A percentile compares a stretch with the other conserved stretches of the same genome.
Conservation (phyloP, 805 yeast genomes). For the Saturnispora gosingensis region DNA sequence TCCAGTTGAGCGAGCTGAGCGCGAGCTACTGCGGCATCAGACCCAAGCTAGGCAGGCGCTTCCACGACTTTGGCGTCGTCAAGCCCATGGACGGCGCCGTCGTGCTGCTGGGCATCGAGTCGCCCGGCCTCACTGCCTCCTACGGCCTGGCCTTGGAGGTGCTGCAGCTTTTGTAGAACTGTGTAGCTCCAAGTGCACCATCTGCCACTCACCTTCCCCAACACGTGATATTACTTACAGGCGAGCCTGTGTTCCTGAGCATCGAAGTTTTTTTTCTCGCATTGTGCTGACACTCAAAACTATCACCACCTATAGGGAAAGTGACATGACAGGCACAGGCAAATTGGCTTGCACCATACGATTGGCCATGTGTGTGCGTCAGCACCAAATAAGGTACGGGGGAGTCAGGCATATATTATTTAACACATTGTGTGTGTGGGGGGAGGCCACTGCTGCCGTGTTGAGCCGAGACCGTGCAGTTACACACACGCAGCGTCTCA, state of each 20-base stretch:
- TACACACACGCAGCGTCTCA: too few relatives aligned
- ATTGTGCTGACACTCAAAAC: not conserved
- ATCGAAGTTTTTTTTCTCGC: not conserved
- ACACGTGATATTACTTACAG: not conserved
- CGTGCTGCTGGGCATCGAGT: not conserved
- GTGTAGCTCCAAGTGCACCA: too few relatives aligned
- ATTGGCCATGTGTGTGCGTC: too few relatives aligned
- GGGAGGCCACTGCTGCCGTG: too few relatives aligned
- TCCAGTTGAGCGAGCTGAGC: slow-evolving; percentile 40
- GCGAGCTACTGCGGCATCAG: slow-evolving; percentile 78
- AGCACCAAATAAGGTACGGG: too few relatives aligned
- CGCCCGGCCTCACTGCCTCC: not conserved
- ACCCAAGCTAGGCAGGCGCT: slow-evolving; percentile 54
- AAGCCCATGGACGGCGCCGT: not conserved
- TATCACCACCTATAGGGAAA: not conserved
- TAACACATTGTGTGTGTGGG: too few relatives aligned
- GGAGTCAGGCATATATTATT: too few relatives aligned
- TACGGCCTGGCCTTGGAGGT: not conserved
- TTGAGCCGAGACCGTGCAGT: not conserved
- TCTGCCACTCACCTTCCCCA: not conserved
- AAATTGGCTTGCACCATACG: too few relatives aligned
- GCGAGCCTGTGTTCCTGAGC: not conserved
- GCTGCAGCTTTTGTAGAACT: too few relatives aligned
- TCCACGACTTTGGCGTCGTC: slow-evolving; percentile 63
- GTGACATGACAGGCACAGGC: not conserved